phyloP scores from a whole-genome alignment of 805 yeast genomes.

The Cyberlindnera galapagoensis region DNA sequence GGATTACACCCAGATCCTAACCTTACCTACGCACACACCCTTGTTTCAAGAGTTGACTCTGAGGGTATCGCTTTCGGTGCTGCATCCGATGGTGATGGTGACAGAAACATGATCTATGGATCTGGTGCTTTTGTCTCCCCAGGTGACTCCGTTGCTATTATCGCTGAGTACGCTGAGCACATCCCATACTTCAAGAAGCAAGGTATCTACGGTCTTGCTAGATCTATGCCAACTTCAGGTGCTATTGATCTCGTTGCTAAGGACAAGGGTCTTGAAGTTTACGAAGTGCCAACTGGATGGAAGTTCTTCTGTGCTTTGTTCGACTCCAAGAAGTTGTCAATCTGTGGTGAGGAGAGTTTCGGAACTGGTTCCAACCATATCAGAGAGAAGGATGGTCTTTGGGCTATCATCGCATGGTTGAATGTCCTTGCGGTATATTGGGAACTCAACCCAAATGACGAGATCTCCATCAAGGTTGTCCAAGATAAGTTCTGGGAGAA shows the following conservation, averaged over 20 bases:
- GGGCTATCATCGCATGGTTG: constrained; percentile 98
- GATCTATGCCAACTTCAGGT: constrained; percentile 96
- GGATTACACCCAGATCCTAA: constrained; percentile 98
- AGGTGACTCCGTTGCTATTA: constrained; percentile 96
- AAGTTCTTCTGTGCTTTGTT: constrained; percentile 94
- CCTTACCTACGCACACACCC: constrained; percentile 83
- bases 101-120: constrained; percentile 97
- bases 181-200: constrained; percentile 88
- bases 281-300: constrained; percentile 99
- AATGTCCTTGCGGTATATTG: constrained; percentile 86
- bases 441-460: constrained; percentile 44
- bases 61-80: constrained; percentile 90
- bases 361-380: constrained; percentile 98
- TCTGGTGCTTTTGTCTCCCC: constrained; percentile 93
- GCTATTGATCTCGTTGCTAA: constrained; percentile 91
- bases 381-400: constrained; percentile 94
- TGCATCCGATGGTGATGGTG: constrained; percentile 99
- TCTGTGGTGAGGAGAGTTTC: constrained; percentile 97
- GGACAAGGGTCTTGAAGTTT: constrained; percentile 62
- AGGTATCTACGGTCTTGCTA: constrained; percentile 89
- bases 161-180: constrained; percentile 84
- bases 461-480: constrained; percentile 68
- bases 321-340: constrained; percentile 87
- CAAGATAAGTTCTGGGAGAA: constrained; percentile 84
- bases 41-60: constrained; percentile 80